Base-by-base conservation (phyloP, 192 early-diverging fungal genomes). In the Coemansia guatemalensis region DNA sequence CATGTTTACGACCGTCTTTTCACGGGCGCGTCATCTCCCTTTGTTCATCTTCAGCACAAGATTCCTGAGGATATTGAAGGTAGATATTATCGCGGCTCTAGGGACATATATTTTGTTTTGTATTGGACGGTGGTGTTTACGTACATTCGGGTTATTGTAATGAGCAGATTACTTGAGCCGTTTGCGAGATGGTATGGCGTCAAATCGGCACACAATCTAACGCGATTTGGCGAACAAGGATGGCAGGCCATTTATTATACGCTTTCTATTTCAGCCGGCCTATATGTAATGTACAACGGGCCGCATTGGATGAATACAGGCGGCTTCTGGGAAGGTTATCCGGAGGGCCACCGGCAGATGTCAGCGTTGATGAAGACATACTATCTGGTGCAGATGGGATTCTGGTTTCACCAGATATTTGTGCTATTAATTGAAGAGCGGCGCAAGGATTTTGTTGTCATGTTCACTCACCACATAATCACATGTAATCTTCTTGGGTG, bases 341-440 rank as follows among this genome's bases (percentile, higher is more conserved):
- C 90, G 7, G 71, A 74, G 48, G 78, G 69, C 3, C 90, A 92
- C 67, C 57, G 68, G 53, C 71, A 83, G 51, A 66, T 88, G 54
- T 53, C 84, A 2, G 54, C 66, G 30, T 52, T 78, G 26, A 81
- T 85, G 73, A 92, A 92, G 72, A 79, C 76, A 50, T 92, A 92
- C 65, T 92, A 92, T 57, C 64, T 92, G 62, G 64, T 88, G 25
- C 89, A 92, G 64, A 78, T 88, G 48, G 88, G 84, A n/a, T 89
- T 87, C 75, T 90, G 89, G 88, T 60, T 92, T 49, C 90, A 92
- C 66, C 90, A 92, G 81, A 68, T 88, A 44, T 90, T 88, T 73
- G 87, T 88, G 12, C 55, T 92, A 53, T 73, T 89, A 58, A 82
- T 88, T 23, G 89, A 92, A 41, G 87, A 90, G 75, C 81, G 73